Evolutionary conservation across 495 filamentous ascomycete species (phyloP).

Genomic region (Aspergillus sclerotioniger): DNA sequence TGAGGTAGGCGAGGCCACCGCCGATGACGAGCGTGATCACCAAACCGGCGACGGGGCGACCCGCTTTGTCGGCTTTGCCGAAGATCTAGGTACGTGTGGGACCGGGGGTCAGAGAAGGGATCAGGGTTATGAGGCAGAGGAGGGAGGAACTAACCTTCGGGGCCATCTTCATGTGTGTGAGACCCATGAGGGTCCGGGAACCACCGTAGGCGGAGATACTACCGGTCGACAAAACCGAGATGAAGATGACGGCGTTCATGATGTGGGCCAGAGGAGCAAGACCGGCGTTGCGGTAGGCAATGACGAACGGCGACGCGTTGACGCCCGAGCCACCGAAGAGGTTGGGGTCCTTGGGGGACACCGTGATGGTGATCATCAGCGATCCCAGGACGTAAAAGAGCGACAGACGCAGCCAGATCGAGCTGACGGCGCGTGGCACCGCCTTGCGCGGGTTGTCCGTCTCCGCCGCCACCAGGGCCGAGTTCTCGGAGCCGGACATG

Average conservation of each 20-base stretch:
- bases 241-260: slow-evolving; percentile 45
- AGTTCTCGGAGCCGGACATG: slow-evolving; percentile 59
- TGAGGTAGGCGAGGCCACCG: slow-evolving; percentile 48
- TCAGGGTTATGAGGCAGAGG: not conserved
- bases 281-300: slow-evolving; percentile 54
- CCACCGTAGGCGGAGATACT: slow-evolving; percentile 60
- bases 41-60: slow-evolving; percentile 48
- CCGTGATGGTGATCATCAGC: slow-evolving; percentile 58
- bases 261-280: slow-evolving; percentile 35
- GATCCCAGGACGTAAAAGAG: slow-evolving; percentile 56
- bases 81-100: slow-evolving; percentile 26
- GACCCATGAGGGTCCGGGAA: slow-evolving; percentile 55
- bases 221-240: slow-evolving; percentile 46
- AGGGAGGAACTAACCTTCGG: slow-evolving; percentile 36
- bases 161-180: slow-evolving; percentile 53
- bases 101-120: not conserved
- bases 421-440: slow-evolving; percentile 61
- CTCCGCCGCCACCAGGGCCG: slow-evolving; percentile 61
- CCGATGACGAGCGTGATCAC: slow-evolving; percentile 43
- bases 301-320: slow-evolving; percentile 54
- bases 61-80: slow-evolving; percentile 48
- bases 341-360: slow-evolving; percentile 39
- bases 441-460: slow-evolving; percentile 59
- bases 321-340: slow-evolving; percentile 43
- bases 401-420: slow-evolving; percentile 65